Percentiles rank a stretch among this genome's conserved stretches.
phyloP scores from a whole-genome alignment of 169 alveolate species.

The Plasmodium fragile region DNA sequence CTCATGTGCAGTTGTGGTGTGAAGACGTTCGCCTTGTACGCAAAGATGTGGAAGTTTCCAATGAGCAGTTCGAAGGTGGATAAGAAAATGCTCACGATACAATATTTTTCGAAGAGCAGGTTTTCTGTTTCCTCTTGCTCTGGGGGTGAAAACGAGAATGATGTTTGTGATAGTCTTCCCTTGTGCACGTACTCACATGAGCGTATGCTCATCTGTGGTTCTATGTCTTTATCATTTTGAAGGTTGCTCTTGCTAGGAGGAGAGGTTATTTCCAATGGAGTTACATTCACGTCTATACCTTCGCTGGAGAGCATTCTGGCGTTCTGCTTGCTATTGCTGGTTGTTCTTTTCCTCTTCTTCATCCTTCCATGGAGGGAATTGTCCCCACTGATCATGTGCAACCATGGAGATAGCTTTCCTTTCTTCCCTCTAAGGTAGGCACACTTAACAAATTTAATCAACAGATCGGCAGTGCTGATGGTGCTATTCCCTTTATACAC shows the following conservation, averaged over 20 bases:
- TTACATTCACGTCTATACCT: neutral
- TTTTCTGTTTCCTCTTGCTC: neutral
- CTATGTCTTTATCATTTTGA: neutral
- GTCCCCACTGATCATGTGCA: neutral
- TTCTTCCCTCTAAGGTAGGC: neutral
- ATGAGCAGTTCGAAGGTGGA: slow-evolving; percentile 42
- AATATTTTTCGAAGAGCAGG: slow-evolving; percentile 17
- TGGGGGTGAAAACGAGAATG: neutral
- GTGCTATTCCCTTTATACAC: slow-evolving; percentile 15
- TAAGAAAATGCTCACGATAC: slow-evolving; percentile 31
- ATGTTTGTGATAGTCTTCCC: neutral
- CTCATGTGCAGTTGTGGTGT: slow-evolving; percentile 13
- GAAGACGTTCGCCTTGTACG: slow-evolving; percentile 59
- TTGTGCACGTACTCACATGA: slow-evolving; percentile 54
- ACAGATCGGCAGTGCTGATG: neutral
- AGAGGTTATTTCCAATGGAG: neutral
- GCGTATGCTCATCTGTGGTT: slow-evolving; percentile 31
- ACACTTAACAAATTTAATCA: slow-evolving; percentile 11
- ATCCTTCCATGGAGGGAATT: neutral
- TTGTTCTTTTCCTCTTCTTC: neutral
- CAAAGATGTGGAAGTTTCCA: slow-evolving; percentile 49
- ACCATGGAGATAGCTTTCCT: neutral
- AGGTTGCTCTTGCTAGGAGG: neutral
- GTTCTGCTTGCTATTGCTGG: neutral
- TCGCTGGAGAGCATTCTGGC: neutral